Percentiles rank a stretch among this genome's conserved stretches.
These are phyloP conservation scores for Tolypocladium amazonense DNA, from an alignment of 2,329 filamentous ascomycete genomes.

Conservation along the genomic window DNA sequence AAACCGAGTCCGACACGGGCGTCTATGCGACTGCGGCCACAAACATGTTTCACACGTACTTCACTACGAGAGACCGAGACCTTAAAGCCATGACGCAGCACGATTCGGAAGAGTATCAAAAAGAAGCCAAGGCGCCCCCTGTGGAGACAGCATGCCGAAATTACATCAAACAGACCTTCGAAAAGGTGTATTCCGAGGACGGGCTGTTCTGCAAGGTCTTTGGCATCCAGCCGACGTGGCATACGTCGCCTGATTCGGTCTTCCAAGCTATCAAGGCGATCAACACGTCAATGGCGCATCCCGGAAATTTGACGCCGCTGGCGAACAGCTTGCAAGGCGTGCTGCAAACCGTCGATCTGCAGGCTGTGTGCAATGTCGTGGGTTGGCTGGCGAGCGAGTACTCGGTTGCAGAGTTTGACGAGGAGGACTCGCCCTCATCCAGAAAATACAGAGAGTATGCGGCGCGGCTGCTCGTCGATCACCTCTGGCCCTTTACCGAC, in stretches of 20 bases:
- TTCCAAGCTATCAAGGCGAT: conserved; percentile 39
- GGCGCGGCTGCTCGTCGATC: conserved; percentile 42
- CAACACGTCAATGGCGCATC: conserved; percentile 40
- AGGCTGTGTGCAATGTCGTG: conserved; percentile 42
- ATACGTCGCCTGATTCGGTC: conserved; percentile 34
- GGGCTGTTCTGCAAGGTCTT: conserved; percentile 45
- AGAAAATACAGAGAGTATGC: conserved; percentile 45
- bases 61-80: conserved; percentile 41
- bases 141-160: conserved; percentile 46
- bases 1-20: conserved; percentile 31
- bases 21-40: conserved; percentile 43
- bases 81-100: conserved; percentile 41
- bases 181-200: conserved; percentile 45
- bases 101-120: conserved; percentile 43
- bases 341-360: conserved; percentile 35
- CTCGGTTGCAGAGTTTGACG: conserved; percentile 43
- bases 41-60: conserved; percentile 44
- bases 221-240: conserved; percentile 43
- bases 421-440: conserved; percentile 43
- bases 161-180: conserved; percentile 49
- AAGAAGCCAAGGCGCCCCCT: conserved; percentile 37
- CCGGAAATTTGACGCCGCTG: conserved; percentile 42
- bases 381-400: conserved; percentile 51
- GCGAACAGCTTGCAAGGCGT: conserved; percentile 37
- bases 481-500: conserved; percentile 48